Evolutionary conservation across 2,329 filamentous ascomycete species (phyloP).

Genomic region (Dryadomyces quercus-mongolicae): DNA sequence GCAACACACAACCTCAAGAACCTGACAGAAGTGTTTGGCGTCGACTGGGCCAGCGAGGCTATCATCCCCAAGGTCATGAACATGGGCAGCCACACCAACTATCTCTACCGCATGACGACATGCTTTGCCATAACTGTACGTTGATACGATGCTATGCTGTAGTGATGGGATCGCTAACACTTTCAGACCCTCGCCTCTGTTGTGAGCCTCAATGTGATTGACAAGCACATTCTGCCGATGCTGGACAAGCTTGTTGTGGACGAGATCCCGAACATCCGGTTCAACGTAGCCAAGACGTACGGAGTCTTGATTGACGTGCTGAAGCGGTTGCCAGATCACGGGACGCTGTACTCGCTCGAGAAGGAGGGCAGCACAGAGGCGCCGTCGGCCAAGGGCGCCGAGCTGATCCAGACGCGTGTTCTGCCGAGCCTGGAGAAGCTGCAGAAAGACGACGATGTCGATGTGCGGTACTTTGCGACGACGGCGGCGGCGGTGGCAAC

Average conservation of each 20-base stretch:
- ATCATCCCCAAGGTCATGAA: slow-evolving; percentile 98
- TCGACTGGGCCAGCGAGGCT: slow-evolving; percentile 91
- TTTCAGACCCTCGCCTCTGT: slow-evolving; percentile 87
- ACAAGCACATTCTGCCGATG: slow-evolving; percentile 88
- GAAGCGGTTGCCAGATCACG: slow-evolving; percentile 77
- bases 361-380: slow-evolving; percentile 54
- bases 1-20: slow-evolving; percentile 97
- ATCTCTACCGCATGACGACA: slow-evolving; percentile 99
- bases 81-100: slow-evolving; percentile 97
- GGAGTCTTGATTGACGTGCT: slow-evolving; percentile 81
- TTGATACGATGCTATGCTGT: slow-evolving; percentile 13
- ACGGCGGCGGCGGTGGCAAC: slow-evolving; percentile 59
- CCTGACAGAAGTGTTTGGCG: slow-evolving; percentile 94
- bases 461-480: slow-evolving; percentile 95
- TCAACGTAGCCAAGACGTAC: slow-evolving; percentile 99
- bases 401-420: slow-evolving; percentile 76
- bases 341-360: slow-evolving; percentile 74
- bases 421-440: slow-evolving; percentile 87
- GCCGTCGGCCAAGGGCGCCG: slow-evolving; percentile 60
- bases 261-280: slow-evolving; percentile 96
- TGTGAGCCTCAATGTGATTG: slow-evolving; percentile 86
- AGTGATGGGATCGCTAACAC: not conserved
- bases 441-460: slow-evolving; percentile 93
- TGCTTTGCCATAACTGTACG: slow-evolving; percentile 96
- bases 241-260: slow-evolving; percentile 87